A percentile compares a stretch with the other conserved stretches of the same genome.
These are phyloP conservation scores for Yarrowia sp. DNA, from an alignment of 805 yeast species.

Conservation along the genomic window DNA sequence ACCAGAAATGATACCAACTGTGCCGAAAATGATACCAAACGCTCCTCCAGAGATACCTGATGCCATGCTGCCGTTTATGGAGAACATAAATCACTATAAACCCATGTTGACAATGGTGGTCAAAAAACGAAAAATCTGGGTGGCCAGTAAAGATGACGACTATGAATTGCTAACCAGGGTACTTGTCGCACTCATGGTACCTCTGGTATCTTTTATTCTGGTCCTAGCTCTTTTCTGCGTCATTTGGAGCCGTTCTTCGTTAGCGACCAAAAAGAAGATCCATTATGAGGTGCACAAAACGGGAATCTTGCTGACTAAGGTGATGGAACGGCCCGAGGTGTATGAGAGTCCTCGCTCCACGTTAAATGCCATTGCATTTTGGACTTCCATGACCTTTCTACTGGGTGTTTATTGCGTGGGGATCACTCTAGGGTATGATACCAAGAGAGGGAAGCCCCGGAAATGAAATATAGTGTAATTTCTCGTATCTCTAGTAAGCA, in stretches of 20 bases:
- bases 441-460: not conserved
- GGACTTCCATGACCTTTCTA: constrained; percentile 3
- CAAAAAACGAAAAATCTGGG: not conserved
- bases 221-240: not conserved
- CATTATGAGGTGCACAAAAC: constrained; percentile 6
- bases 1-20: not conserved
- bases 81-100: not conserved
- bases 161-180: not conserved
- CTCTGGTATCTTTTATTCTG: not conserved
- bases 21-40: not conserved
- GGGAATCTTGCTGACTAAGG: not conserved
- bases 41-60: not conserved
- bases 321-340: not conserved
- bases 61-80: not conserved
- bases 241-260: not conserved
- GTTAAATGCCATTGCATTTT: not conserved
- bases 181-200: not conserved
- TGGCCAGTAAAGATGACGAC: not conserved
- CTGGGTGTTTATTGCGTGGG: constrained; percentile 1
- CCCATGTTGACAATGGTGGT: not conserved
- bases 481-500: too few species aligned
- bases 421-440: not conserved
- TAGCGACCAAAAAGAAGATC: not conserved
- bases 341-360: not conserved
- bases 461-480: too few species aligned